phyloP scores from a whole-genome alignment of 192 early-diverging fungal species.

The Backusella tuberculispora region DNA sequence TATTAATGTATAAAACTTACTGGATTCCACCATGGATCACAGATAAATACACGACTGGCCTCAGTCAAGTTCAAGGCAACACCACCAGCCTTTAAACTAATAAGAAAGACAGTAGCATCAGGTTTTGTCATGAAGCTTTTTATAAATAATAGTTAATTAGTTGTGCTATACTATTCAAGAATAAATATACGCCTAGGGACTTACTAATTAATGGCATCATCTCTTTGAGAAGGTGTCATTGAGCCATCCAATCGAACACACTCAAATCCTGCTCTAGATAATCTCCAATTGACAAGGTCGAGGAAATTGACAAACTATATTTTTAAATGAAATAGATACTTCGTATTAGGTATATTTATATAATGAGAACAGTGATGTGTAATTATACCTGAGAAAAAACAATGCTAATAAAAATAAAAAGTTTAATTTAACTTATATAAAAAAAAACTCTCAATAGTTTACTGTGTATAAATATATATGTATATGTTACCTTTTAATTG shows the following conservation, averaged over 20 bases:
- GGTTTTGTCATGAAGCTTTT: slow-evolving; percentile 76
- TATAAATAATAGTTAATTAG: background rate
- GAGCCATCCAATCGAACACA: slow-evolving; percentile 86
- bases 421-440: background rate
- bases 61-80: slow-evolving; percentile 93
- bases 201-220: slow-evolving; percentile 65
- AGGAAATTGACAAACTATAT: slow-evolving; percentile 84
- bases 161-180: background rate
- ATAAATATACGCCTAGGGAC: background rate
- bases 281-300: slow-evolving; percentile 89
- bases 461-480: background rate
- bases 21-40: slow-evolving; percentile 68
- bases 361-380: too few species aligned
- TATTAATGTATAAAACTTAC: slow-evolving; percentile 36
- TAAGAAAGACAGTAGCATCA: slow-evolving; percentile 85
- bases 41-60: slow-evolving; percentile 82
- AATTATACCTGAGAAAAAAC: slow-evolving; percentile 43
- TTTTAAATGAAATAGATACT: background rate
- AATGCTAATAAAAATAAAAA: slow-evolving; percentile 27
- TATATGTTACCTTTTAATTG: slow-evolving; percentile 65
- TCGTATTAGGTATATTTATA: too few species aligned
- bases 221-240: slow-evolving; percentile 81
- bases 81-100: slow-evolving; percentile 90
- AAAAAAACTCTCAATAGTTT: background rate
- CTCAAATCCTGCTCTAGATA: slow-evolving; percentile 85